Evolutionary conservation across 2,329 filamentous ascomycete genomes (phyloP).

Genomic region (Fonsecaea erecta): DNA sequence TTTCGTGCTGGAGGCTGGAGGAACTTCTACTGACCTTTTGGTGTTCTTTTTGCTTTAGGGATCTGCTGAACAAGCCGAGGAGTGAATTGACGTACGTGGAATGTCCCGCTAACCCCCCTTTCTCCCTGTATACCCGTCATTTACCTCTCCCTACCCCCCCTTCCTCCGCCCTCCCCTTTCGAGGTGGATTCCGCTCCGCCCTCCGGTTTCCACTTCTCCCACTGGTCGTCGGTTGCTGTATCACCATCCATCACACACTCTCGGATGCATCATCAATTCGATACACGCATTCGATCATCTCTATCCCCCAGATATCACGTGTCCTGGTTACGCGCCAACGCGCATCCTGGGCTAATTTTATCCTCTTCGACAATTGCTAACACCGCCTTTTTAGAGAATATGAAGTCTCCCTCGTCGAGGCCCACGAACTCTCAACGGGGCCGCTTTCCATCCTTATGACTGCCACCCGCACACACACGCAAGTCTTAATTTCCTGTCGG

Average conservation of each 20-base stretch:
- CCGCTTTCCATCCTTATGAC: constrained; percentile 95
- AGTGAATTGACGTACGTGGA: constrained; percentile 82
- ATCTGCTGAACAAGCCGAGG: constrained; percentile 86
- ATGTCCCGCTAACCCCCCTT: constrained; percentile 26
- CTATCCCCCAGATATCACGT: neutral
- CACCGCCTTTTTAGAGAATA: constrained; percentile 68
- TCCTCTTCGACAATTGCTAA: constrained; percentile 12
- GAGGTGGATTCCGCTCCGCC: constrained; percentile 37
- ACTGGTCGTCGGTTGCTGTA: constrained; percentile 12
- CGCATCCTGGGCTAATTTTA: neutral
- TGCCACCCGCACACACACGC: constrained; percentile 89
- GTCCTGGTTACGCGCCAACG: neutral
- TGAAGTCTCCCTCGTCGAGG: constrained; percentile 80
- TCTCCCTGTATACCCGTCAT: constrained; percentile 25
- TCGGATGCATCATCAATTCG: constrained; percentile 9
- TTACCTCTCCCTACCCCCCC: constrained; percentile 25
- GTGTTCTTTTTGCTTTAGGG: constrained; percentile 59
- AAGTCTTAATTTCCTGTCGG: constrained; percentile 95
- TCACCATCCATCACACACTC: neutral
- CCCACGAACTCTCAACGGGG: constrained; percentile 78
- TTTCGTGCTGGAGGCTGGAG: constrained; percentile 15
- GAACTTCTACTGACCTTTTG: constrained; percentile 22
- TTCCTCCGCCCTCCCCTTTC: constrained; percentile 26
- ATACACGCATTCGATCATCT: neutral
- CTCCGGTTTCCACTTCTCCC: constrained; percentile 22